Evolutionary conservation across 2,329 filamentous ascomycete genomes (phyloP).

Genomic region (Ophiostoma sp.): DNA sequence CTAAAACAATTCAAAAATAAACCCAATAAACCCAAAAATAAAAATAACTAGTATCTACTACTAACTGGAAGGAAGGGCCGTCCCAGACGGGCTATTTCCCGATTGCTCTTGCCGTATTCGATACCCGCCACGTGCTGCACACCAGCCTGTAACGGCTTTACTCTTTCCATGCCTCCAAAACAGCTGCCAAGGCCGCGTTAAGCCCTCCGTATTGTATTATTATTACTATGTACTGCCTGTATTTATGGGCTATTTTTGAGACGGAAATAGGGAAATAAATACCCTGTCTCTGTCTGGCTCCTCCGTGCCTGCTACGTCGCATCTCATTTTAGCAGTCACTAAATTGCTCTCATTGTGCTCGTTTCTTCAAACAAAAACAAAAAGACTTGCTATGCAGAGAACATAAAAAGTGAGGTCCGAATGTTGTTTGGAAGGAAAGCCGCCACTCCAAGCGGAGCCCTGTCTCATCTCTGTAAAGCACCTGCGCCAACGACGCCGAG

Average conservation of each 20-base stretch:
- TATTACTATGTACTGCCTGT: too few species aligned
- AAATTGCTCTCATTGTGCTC: neutral
- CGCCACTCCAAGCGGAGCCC: conserved; percentile 17
- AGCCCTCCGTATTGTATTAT: conserved; percentile 1
- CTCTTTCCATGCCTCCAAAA: neutral
- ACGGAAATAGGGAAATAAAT: neutral
- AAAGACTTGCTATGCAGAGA: too few species aligned
- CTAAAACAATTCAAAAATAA: neutral
- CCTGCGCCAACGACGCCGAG: neutral
- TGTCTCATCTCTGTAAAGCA: conserved; percentile 18
- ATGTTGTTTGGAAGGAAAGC: neutral
- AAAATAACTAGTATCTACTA: neutral
- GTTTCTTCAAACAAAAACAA: neutral
- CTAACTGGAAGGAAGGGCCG: neutral
- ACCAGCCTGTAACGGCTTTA: neutral
- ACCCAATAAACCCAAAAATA: too few species aligned
- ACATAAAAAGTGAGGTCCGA: too few species aligned
- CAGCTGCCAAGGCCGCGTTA: conserved; percentile 9
- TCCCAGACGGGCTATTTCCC: neutral
- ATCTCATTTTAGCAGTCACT: neutral
- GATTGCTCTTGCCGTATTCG: neutral
- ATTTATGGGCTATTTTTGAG: neutral
- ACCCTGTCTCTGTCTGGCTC: too few species aligned
- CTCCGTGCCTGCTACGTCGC: neutral
- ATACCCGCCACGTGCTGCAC: neutral